Percentiles rank a stretch among this genome's conserved stretches.
Conservation (phyloP, 164 flowering plant genomes). For the Nymphaea thermarum region DNA sequence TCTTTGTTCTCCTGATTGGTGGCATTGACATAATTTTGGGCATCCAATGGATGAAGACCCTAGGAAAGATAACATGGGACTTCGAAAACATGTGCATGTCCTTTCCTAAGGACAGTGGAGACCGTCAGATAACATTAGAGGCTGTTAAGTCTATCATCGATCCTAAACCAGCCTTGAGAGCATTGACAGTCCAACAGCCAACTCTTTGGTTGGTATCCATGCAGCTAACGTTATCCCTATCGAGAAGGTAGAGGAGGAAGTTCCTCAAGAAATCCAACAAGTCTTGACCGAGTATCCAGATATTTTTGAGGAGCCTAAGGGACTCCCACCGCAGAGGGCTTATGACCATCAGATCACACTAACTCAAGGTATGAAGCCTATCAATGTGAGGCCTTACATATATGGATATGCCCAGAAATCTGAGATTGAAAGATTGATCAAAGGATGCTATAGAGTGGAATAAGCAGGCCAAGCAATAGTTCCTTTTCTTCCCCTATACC, state of each 20-base stretch:
- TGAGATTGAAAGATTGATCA: background rate
- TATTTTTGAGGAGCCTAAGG: background rate
- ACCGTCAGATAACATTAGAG: background rate
- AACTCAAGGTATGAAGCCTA: background rate
- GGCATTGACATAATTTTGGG: background rate
- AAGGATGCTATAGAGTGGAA: background rate
- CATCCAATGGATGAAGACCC: background rate
- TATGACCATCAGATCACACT: background rate
- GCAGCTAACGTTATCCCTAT: background rate
- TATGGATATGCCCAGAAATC: background rate
- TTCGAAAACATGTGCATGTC: background rate
- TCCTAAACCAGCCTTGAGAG: background rate
- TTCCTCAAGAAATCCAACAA: background rate
- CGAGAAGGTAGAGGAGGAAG: background rate
- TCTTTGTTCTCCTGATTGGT: background rate
- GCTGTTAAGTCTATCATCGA: background rate
- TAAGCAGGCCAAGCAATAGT: background rate
- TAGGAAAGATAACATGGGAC: background rate
- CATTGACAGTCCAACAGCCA: background rate
- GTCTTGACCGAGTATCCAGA: too few relatives aligned
- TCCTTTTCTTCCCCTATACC: background rate
- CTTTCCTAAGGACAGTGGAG: background rate
- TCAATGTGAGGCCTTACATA: background rate
- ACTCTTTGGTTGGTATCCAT: background rate
- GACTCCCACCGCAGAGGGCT: background rate